phyloP scores from a whole-genome alignment of 257 asterid species.

The Prunella vulgaris region DNA sequence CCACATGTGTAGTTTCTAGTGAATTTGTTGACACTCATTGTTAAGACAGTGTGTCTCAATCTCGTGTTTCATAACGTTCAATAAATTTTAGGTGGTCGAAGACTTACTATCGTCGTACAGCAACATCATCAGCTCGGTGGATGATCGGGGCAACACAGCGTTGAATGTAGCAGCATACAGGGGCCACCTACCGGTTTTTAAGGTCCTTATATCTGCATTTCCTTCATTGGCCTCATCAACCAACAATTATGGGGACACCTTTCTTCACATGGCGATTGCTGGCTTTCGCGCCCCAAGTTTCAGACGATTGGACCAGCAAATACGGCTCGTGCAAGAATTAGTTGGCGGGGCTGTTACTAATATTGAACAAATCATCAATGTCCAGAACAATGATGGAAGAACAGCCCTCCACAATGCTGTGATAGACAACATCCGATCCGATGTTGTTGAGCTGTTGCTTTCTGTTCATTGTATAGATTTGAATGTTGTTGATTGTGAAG shows the following conservation, averaged over 20 bases:
- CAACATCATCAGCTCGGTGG: conserved; percentile 39
- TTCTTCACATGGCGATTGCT: conserved; percentile 80
- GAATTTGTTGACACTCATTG: too few relatives aligned
- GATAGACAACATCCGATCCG: conserved; percentile 48
- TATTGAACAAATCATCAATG: conserved; percentile 48
- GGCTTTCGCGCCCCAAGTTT: conserved; percentile 79
- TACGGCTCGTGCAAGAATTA: conserved; percentile 53
- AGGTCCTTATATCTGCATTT: conserved; percentile 48
- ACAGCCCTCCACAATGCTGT: conserved; percentile 87
- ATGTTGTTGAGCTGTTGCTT: conserved; percentile 73
- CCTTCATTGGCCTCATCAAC: conserved; percentile 40
- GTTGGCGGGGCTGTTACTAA: conserved; percentile 31
- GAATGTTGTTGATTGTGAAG: conserved; percentile 51
- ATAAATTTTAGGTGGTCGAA: conserved; percentile 54
- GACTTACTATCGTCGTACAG: conserved; percentile 36
- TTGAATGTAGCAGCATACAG: conserved; percentile 69
- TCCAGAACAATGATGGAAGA: conserved; percentile 64
- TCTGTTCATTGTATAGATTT: conserved; percentile 46
- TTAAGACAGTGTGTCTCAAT: not conserved
- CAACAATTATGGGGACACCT: conserved; percentile 69
- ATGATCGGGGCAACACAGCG: conserved; percentile 75
- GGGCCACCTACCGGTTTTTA: conserved; percentile 51
- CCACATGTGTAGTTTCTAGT: not conserved
- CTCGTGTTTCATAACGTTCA: not conserved
- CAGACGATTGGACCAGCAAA: conserved; percentile 56